Conservation (phyloP, 345 rosid genomes). For the Linum tenue region DNA sequence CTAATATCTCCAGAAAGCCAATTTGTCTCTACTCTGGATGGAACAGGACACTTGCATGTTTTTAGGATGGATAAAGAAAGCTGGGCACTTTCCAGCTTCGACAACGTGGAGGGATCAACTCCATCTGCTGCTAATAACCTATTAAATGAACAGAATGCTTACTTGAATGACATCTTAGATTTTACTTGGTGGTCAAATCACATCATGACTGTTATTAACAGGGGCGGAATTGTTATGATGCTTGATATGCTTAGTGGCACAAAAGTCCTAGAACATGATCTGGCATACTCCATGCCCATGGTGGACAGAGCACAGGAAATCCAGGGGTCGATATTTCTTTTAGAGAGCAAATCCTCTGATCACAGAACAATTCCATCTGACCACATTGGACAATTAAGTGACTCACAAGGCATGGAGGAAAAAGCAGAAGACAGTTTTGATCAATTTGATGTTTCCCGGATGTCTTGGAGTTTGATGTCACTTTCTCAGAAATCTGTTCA, state of each 20-base stretch:
- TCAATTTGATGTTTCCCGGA: conserved; percentile 28
- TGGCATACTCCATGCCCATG: conserved; percentile 46
- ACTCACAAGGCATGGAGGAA: conserved; percentile 20
- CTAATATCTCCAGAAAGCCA: conserved; percentile 65
- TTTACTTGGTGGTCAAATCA: conserved; percentile 95
- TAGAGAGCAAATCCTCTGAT: conserved; percentile 44
- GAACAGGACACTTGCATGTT: conserved; percentile 48
- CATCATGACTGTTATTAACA: conserved; percentile 48
- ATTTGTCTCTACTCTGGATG: conserved; percentile 61
- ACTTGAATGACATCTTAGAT: conserved; percentile 43
- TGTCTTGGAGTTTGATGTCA: conserved; percentile 66
- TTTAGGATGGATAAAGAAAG: conserved; percentile 48
- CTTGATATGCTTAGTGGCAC: conserved; percentile 43
- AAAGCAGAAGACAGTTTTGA: conserved; percentile 23
- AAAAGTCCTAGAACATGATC: conserved; percentile 44
- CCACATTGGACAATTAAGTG: conserved; percentile 25
- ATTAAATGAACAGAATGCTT: conserved; percentile 19
- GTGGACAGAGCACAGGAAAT: conserved; percentile 47
- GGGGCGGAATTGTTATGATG: conserved; percentile 44
- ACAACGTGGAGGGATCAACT: conserved; percentile 21
- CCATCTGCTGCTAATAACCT: conserved; percentile 25
- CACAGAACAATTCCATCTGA: conserved; percentile 22
- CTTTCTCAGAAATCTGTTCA: conserved; percentile 65
- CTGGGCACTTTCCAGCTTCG: conserved; percentile 27
- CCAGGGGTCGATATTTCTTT: conserved; percentile 55